Percentiles rank a stretch among this genome's conserved stretches.
Conservation (phyloP, 2,329 filamentous ascomycete genomes). For the Penicillium sumatraense region DNA sequence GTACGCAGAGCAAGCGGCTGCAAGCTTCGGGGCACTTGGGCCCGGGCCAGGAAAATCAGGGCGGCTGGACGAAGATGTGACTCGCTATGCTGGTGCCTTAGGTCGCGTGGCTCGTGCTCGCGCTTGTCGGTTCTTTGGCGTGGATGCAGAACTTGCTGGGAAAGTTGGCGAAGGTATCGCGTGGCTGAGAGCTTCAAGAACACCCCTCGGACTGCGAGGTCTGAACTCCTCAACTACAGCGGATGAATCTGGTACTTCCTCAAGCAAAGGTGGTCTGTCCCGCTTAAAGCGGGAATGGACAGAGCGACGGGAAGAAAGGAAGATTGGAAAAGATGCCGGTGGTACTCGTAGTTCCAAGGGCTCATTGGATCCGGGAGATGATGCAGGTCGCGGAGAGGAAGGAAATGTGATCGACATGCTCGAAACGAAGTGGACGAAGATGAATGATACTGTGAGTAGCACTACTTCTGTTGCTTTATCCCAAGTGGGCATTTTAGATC, state of each 20-base stretch:
- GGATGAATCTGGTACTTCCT: slow-evolving; percentile 2
- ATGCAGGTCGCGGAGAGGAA: slow-evolving; percentile 86
- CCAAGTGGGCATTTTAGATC: too few relatives aligned
- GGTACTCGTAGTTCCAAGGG: slow-evolving; percentile 35
- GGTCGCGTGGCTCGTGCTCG: slow-evolving; percentile 76
- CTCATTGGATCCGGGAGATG: slow-evolving; percentile 61
- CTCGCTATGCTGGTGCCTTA: slow-evolving; percentile 77
- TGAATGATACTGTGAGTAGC: slow-evolving; percentile 81
- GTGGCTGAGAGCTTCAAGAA: slow-evolving; percentile 79
- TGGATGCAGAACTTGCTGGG: slow-evolving; percentile 82
- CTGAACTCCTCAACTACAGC: slow-evolving; percentile 12
- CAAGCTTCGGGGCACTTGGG: slow-evolving; percentile 50
- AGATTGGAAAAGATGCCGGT: slow-evolving; percentile 68
- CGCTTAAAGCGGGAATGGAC: slow-evolving; percentile 74
- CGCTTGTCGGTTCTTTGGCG: slow-evolving; percentile 86
- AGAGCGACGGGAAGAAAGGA: slow-evolving; percentile 78
- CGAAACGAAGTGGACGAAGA: slow-evolving; percentile 84
- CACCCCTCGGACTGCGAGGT: slow-evolving; percentile 70
- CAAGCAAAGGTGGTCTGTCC: slow-evolving; percentile 37
- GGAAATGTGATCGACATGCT: slow-evolving; percentile 83
- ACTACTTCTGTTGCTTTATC: too few relatives aligned
- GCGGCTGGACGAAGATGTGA: slow-evolving; percentile 65
- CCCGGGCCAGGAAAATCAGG: slow-evolving; percentile 27
- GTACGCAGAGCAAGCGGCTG: slow-evolving; percentile 75
- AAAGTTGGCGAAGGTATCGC: slow-evolving; percentile 84